phyloP scores from a whole-genome alignment of 2,329 filamentous ascomycete genomes.

The Paraphoma chrysanthemicola region DNA sequence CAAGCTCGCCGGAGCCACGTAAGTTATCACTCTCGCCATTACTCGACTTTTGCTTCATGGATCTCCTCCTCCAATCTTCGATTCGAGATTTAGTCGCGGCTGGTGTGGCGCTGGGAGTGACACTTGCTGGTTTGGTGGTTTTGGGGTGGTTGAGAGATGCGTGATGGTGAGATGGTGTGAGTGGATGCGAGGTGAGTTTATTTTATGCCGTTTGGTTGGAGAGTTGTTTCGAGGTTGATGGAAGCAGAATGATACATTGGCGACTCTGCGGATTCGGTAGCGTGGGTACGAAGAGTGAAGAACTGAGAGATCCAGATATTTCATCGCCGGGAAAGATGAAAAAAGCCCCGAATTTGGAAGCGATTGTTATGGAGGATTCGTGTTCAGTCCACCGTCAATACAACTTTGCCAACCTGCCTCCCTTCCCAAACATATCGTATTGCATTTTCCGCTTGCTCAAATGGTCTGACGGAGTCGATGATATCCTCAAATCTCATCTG shows the following conservation, averaged over 20 bases:
- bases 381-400: background rate
- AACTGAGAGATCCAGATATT: too few species aligned
- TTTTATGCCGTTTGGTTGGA: too few species aligned
- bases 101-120: background rate
- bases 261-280: too few species aligned
- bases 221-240: too few species aligned
- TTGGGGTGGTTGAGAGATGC: background rate
- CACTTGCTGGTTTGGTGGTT: background rate
- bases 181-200: background rate
- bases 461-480: slow-evolving; percentile 41
- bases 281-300: too few species aligned
- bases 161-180: background rate
- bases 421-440: slow-evolving; percentile 45
- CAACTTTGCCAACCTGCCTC: slow-evolving; percentile 20
- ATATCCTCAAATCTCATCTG: slow-evolving; percentile 33
- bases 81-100: background rate
- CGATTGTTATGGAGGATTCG: background rate
- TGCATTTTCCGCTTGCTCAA: slow-evolving; percentile 41
- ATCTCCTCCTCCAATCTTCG: background rate
- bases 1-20: too few species aligned
- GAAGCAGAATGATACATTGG: too few species aligned
- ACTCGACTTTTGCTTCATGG: slow-evolving; percentile 19
- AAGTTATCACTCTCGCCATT: too few species aligned
- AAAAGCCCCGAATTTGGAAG: too few species aligned
- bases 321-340: too few species aligned